Base-by-base conservation (phyloP, 2,329 filamentous ascomycete species). In the Chaetomium sp. region DNA sequence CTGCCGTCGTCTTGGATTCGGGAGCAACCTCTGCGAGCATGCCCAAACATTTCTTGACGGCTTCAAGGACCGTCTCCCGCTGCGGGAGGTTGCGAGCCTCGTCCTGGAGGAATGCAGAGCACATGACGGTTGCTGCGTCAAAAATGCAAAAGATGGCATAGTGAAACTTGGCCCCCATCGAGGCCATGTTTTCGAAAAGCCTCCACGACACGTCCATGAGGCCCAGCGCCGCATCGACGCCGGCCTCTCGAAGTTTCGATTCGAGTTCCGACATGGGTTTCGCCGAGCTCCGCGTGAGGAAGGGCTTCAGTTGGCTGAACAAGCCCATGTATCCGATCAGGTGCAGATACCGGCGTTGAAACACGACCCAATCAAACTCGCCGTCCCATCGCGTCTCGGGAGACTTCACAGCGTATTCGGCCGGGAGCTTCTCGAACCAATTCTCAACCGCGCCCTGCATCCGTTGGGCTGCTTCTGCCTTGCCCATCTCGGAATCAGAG, bases 111-210 rank as follows among this genome's bases (percentile, higher is more conserved):
- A 75, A 65, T 1, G 69, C 73, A 8, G 72, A 73, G 63, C 71
- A 75, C 62, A 75, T 56, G 45, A 70, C 66, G 12, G 72, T 74
- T 10, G 72, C 64, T 27, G 72, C 69, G 57, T 75, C 72, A 56
- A 75, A 75, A 45, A 75, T 72, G 68, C 73, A 75, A 62, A 75
- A 74, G 60, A 74, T 69, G 51, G 71, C 68, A 62, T 72, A 74
- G 56, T 73, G 72, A 62, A 72, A 75, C 58, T 71, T 74, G 56
- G 71, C 69, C 12, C 70, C 70, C 2, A 59, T 63, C 47, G 71
- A 72, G 8, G 63, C 64, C 10, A 74, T 35, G 38, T 65, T 69
- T 10, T 73, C 71, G 53, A 74, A 74, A 27, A 69, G 72, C 38
- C 21, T 70, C 70, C 63, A 74, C 54, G 68, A 71, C 54, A 65